Base-by-base conservation (phyloP, 495 filamentous ascomycete species). In the Daldinia loculata region DNA sequence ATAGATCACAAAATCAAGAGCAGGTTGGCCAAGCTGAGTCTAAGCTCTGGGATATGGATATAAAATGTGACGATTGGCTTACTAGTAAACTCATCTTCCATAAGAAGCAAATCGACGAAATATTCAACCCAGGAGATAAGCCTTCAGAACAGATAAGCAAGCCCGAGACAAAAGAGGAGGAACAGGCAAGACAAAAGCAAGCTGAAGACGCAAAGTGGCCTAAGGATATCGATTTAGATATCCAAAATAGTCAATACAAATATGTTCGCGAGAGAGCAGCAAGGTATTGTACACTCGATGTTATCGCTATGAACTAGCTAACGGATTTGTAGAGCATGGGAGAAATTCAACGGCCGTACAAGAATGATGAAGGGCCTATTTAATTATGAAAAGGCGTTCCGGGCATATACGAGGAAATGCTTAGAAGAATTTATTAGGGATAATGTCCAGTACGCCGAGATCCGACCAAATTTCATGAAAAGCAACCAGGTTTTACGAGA, bases 341-440 rank as follows among this genome's bases (percentile, higher is more conserved):
- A 85, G 41, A 81, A 80, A 58, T 88, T 88, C 66, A 84, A 86
- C 67, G 78, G 78, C 32, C 79, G 85, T 4, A 88, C 86, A 26
- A 83, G 84, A 60, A 86, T 88, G 84, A 86, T 88, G 85, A 88
- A 88, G 63, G 86, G 86, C 0, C 71, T 88, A n/a, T 87, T 87
- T 76, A 86, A 85, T 58, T 88, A 88, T 53, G 79, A 82, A 72
- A 81, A 77, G 1, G 86, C 85, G 0, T 87, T 85, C 65, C 74
- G 75, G 22, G 70, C 64, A 53, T 88, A 88, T 67, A 87, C 82
- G 0, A 73, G 65, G 6, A 72, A 69, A 12, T 84, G 81, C 69
- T 71, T 88, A 11, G 70, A 83, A 56, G 82, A 86, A 64, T 88
- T 87, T 53, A 80, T 80, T 27, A 67, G 74, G 32, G 85, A 88